Evolutionary conservation across 257 asterid species (phyloP).

Genomic region (Thymus quinquecostatus): DNA sequence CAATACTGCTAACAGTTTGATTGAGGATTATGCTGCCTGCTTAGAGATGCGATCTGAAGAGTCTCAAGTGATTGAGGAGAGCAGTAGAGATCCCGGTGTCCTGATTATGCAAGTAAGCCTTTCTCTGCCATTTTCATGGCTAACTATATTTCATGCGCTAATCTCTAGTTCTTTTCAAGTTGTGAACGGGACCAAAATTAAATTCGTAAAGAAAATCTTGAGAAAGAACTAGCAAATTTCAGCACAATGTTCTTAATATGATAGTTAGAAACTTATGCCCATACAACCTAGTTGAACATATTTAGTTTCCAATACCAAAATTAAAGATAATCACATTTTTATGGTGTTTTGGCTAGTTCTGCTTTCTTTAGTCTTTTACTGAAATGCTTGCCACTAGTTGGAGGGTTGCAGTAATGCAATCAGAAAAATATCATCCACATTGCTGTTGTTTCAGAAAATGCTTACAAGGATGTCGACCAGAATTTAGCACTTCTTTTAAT

Average conservation of each 20-base stretch:
- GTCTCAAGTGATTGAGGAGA: constrained; percentile 78
- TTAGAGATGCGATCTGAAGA: constrained; percentile 91
- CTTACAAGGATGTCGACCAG: not conserved
- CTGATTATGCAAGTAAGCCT: constrained; percentile 84
- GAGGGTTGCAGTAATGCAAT: not conserved
- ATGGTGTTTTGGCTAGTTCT: not conserved
- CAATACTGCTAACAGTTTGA: constrained; percentile 64
- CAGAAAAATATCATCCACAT: not conserved
- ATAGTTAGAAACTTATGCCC: not conserved
- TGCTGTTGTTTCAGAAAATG: not conserved
- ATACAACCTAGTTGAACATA: not conserved
- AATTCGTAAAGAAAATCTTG: not conserved
- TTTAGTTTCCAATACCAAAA: not conserved
- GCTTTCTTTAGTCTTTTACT: not conserved
- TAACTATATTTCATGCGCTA: not conserved
- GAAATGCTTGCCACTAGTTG: not conserved
- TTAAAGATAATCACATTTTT: not conserved
- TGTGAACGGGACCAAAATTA: not conserved
- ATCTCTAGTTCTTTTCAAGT: constrained; percentile 17
- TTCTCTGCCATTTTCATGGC: constrained; percentile 17
- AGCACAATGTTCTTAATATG: not conserved
- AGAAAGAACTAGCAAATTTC: constrained; percentile 4
- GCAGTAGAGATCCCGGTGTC: constrained; percentile 81
- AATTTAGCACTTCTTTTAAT: constrained; percentile 7
- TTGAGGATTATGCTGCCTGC: constrained; percentile 97